Conservation (phyloP, 2,329 filamentous ascomycete species). For the Colletotrichum falcatum region DNA sequence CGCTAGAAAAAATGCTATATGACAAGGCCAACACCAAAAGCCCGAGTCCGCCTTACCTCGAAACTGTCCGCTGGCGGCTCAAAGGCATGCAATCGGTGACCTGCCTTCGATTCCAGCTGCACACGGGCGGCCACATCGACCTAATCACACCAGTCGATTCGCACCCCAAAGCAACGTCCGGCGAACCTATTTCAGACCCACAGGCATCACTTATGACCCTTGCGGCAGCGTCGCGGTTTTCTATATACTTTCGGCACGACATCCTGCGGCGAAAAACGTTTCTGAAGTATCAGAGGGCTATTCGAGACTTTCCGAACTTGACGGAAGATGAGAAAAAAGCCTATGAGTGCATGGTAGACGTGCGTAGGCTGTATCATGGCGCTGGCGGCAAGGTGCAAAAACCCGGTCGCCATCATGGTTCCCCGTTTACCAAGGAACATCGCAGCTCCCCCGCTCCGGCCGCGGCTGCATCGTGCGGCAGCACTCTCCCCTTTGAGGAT, state of each 20-base stretch:
- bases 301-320: not conserved
- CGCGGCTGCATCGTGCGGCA: not conserved
- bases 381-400: not conserved
- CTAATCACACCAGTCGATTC: not conserved
- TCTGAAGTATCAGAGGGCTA: not conserved
- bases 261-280: not conserved
- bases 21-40: not conserved
- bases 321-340: not conserved
- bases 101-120: not conserved
- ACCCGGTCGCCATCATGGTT: not conserved
- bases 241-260: slow-evolving; percentile 13
- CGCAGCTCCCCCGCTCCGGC: too few species aligned
- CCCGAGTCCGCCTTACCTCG: not conserved
- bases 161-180: not conserved
- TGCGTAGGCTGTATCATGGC: not conserved
- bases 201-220: not conserved
- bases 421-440: too few species aligned
- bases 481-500: not conserved
- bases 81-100: not conserved
- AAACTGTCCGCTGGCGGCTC: not conserved
- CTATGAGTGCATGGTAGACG: not conserved
- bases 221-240: not conserved
- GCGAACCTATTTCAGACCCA: not conserved
- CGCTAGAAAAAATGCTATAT: not conserved
- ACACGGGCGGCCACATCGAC: not conserved